A percentile compares a stretch with the other conserved stretches of the same genome.
phyloP scores from a whole-genome alignment of 139 green algal species.

The Prasinococcaceae sp. region DNA sequence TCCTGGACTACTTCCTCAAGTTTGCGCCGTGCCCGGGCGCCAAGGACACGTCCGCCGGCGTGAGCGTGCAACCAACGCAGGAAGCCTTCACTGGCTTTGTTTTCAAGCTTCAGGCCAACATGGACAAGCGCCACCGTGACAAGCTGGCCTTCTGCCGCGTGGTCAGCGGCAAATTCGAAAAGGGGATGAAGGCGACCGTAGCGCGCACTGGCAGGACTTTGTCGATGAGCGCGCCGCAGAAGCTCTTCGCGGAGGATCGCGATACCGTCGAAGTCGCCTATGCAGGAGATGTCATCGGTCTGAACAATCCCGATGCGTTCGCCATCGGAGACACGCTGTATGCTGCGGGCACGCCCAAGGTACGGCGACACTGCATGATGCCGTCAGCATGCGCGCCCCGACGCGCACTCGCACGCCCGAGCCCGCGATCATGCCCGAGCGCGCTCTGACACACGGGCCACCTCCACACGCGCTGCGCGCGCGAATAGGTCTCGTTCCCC shows the following conservation, averaged over 20 bases:
- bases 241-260: constrained; percentile 51
- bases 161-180: constrained; percentile 39
- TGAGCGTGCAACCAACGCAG: constrained; percentile 20
- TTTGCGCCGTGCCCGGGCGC: constrained; percentile 16
- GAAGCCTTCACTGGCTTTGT: constrained; percentile 47
- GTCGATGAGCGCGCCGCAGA: constrained; percentile 45
- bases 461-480: no score
- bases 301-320: constrained; percentile 62
- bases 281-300: constrained; percentile 51
- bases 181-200: constrained; percentile 53
- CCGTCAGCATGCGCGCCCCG: no score
- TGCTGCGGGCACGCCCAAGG: neutral
- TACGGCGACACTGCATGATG: no score
- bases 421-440: no score
- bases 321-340: constrained; percentile 46
- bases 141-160: constrained; percentile 41
- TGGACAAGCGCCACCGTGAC: constrained; percentile 60
- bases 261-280: constrained; percentile 37
- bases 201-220: constrained; percentile 48
- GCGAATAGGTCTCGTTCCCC: no score
- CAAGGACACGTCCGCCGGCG: constrained; percentile 21
- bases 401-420: no score
- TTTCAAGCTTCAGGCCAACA: constrained; percentile 65
- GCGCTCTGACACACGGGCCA: no score
- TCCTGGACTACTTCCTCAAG: constrained; percentile 42